These are phyloP conservation scores for Hordeum vulgare DNA, from an alignment of 176 grass and related monocot genomes.

Conservation along the genomic window DNA sequence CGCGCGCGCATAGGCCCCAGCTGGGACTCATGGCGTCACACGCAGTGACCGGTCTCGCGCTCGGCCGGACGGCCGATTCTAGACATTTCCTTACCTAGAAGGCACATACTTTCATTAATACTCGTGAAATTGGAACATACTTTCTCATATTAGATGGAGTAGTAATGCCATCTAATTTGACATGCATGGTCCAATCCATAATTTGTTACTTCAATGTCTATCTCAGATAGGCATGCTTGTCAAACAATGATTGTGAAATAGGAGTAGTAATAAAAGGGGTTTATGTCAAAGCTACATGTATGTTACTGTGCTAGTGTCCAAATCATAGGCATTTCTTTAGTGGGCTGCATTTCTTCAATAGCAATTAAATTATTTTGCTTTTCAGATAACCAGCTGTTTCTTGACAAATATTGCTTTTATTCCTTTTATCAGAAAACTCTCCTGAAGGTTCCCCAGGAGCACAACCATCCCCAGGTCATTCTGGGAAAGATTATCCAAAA, in stretches of 20 bases:
- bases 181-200: not conserved
- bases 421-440: slow-evolving; percentile 38
- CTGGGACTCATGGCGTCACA: too few species aligned
- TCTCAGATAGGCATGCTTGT: not conserved
- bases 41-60: too few species aligned
- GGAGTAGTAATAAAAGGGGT: not conserved
- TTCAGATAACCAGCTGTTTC: not conserved
- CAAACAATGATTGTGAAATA: not conserved
- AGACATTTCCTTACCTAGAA: not conserved
- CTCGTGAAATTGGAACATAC: not conserved
- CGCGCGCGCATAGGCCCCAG: too few species aligned
- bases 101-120: not conserved
- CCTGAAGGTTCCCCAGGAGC: slow-evolving; percentile 26
- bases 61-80: too few species aligned
- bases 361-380: not conserved
- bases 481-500: slow-evolving; percentile 38
- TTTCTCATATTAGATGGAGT: not conserved
- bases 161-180: not conserved
- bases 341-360: not conserved
- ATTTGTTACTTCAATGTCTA: not conserved
- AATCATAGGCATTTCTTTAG: not conserved
- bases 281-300: not conserved
- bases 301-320: not conserved
- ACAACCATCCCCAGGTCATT: slow-evolving; percentile 33
- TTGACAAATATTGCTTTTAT: not conserved